Conservation (phyloP, 441 rosid genomes). For the Manihot esculenta region DNA sequence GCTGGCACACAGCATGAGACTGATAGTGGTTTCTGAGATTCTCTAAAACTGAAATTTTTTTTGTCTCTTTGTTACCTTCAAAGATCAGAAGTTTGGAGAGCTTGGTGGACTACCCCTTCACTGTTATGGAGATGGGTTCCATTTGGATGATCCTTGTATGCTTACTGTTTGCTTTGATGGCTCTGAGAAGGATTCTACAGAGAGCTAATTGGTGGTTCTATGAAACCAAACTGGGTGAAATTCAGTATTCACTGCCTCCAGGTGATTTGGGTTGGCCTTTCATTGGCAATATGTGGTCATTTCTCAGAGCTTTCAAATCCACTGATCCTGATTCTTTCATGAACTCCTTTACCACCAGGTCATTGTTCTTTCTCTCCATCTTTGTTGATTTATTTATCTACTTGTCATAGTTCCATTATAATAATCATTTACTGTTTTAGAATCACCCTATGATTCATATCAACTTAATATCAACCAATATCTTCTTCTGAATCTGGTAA, state of each 20-base stretch:
- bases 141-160: conserved; percentile 18
- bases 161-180: conserved; percentile 13
- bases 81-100: too few relatives aligned
- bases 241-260: conserved; percentile 52
- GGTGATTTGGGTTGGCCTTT: conserved; percentile 84
- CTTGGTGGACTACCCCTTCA: too few relatives aligned
- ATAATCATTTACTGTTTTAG: too few relatives aligned
- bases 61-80: not conserved
- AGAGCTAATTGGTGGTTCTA: conserved; percentile 51
- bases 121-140: conserved; percentile 25
- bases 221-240: conserved; percentile 50
- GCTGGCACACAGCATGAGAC: too few relatives aligned
- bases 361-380: not conserved
- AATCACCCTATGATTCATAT: too few relatives aligned
- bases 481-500: too few relatives aligned
- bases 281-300: conserved; percentile 77
- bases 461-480: too few relatives aligned
- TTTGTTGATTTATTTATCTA: not conserved
- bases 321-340: conserved; percentile 60
- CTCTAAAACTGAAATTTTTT: not conserved
- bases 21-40: too few relatives aligned
- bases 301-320: conserved; percentile 74
- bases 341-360: conserved; percentile 43
- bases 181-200: conserved; percentile 41
- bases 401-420: too few relatives aligned